Percentiles rank a stretch among this genome's conserved stretches.
Evolutionary conservation across 108 stramenopile genomes (phyloP).

Genomic region (Cyclotella choctawhatcheeana): DNA sequence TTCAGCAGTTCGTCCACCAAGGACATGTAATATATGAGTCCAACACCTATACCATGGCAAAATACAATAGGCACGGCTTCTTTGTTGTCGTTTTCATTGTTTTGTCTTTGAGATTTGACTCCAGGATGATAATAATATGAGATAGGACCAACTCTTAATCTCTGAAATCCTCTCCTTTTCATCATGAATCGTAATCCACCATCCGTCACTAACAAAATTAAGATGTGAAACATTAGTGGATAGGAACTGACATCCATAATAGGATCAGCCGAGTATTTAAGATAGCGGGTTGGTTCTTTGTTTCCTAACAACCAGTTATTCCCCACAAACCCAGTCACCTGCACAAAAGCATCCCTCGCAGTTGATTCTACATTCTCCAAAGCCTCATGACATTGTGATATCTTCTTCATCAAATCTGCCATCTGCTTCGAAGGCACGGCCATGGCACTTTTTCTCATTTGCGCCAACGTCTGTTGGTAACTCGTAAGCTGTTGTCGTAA

Average conservation of each 20-base stretch:
- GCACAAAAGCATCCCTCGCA: constrained; percentile 70
- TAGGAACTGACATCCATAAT: constrained; percentile 75
- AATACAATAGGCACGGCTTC: constrained; percentile 73
- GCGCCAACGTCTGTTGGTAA: constrained; percentile 68
- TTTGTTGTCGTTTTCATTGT: constrained; percentile 36
- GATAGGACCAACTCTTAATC: constrained; percentile 67
- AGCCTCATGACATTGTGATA: constrained; percentile 83
- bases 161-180: constrained; percentile 71
- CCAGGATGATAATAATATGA: constrained; percentile 85
- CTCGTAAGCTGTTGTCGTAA: constrained; percentile 75
- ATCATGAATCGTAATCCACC: constrained; percentile 70
- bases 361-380: constrained; percentile 66
- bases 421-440: constrained; percentile 84
- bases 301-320: constrained; percentile 46
- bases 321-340: constrained; percentile 67
- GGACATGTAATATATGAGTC: constrained; percentile 74
- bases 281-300: constrained; percentile 54
- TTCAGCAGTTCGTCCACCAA: constrained; percentile 73
- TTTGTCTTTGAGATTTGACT: constrained; percentile 19
- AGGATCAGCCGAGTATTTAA: constrained; percentile 81
- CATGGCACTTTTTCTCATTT: constrained; percentile 73
- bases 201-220: constrained; percentile 70
- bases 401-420: constrained; percentile 83
- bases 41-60: constrained; percentile 89
- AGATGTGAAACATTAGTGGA: constrained; percentile 74